A percentile compares a stretch with the other conserved stretches of the same genome.
Conservation (phyloP, 768 basidiomycete species). For the Mycena latifolia region DNA sequence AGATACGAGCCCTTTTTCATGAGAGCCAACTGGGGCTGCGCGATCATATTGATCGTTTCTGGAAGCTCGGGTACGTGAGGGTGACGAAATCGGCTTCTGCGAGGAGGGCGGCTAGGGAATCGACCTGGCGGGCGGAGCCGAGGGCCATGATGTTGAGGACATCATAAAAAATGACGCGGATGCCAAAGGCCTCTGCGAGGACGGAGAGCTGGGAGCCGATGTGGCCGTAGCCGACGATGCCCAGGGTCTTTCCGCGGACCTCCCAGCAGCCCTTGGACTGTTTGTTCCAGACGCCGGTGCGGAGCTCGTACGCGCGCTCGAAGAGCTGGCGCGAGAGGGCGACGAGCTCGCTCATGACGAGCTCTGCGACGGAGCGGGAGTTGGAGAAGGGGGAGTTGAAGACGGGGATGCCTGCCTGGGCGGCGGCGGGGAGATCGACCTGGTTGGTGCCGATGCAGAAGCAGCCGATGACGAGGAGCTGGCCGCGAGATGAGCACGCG, state of each 20-base stretch:
- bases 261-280: conserved; percentile 99
- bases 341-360: conserved; percentile 95
- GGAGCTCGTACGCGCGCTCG: conserved; percentile 90
- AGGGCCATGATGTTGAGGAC: conserved; percentile 98
- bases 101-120: conserved; percentile 81
- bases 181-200: conserved; percentile 95
- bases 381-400: conserved; percentile 99
- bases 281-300: conserved; percentile 96
- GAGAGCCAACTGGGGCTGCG: conserved; percentile 75
- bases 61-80: conserved; percentile 94
- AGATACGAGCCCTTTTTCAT: conserved; percentile 98
- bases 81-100: conserved; percentile 91
- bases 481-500: conserved; percentile 15
- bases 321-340: conserved; percentile 94
- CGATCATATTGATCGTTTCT: conserved; percentile 97
- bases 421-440: conserved; percentile 89
- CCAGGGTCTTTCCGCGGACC: conserved; percentile 95
- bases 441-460: conserved; percentile 99
- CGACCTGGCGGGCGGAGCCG: conserved; percentile 92
- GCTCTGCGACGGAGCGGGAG: conserved; percentile 98
- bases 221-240: conserved; percentile 98
- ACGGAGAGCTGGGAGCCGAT: conserved; percentile 98
- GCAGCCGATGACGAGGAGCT: conserved; percentile 97
- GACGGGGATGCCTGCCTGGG: conserved; percentile 92
- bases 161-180: conserved; percentile 96